Evolutionary conservation across 176 grass and related monocot genomes (phyloP).

Genomic region (Thalia dealbata): DNA sequence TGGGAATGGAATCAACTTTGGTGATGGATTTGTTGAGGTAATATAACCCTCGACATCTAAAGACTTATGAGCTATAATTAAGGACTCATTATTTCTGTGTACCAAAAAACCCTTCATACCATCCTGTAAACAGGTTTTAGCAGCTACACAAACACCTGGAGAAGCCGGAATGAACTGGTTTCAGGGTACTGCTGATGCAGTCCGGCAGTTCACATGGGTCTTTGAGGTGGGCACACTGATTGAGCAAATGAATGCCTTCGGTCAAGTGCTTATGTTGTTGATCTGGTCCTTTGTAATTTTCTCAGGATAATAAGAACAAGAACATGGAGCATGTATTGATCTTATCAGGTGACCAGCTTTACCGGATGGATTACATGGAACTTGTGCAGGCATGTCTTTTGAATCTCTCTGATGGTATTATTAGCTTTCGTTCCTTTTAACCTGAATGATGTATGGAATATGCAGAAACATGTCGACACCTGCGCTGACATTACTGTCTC

Average conservation of each 20-base stretch:
- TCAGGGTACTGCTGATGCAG: slow-evolving; percentile 46
- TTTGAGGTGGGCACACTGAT: slow-evolving; percentile 35
- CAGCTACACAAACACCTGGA: slow-evolving; percentile 63
- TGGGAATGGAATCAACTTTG: slow-evolving; percentile 65
- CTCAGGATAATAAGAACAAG: slow-evolving; percentile 51
- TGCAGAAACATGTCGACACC: slow-evolving; percentile 63
- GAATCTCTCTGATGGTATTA: not conserved
- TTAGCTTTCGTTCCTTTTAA: not conserved
- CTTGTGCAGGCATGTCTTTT: slow-evolving; percentile 41
- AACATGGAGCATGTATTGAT: slow-evolving; percentile 66
- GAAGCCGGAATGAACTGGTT: slow-evolving; percentile 67
- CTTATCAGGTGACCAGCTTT: slow-evolving; percentile 65
- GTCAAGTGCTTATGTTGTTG: too few species aligned
- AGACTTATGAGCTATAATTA: too few species aligned
- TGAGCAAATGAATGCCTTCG: not conserved
- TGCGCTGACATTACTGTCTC: slow-evolving; percentile 60
- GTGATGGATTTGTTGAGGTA: slow-evolving; percentile 74
- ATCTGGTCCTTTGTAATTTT: not conserved
- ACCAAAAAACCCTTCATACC: too few species aligned
- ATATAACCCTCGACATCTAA: not conserved
- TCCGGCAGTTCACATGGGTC: slow-evolving; percentile 76
- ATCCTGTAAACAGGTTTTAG: slow-evolving; percentile 52
- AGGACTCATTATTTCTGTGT: too few species aligned
- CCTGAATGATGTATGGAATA: not conserved
- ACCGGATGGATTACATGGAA: slow-evolving; percentile 82